Evolutionary conservation across 2,329 filamentous ascomycete species (phyloP).

Genomic region (Penicillium sp.): DNA sequence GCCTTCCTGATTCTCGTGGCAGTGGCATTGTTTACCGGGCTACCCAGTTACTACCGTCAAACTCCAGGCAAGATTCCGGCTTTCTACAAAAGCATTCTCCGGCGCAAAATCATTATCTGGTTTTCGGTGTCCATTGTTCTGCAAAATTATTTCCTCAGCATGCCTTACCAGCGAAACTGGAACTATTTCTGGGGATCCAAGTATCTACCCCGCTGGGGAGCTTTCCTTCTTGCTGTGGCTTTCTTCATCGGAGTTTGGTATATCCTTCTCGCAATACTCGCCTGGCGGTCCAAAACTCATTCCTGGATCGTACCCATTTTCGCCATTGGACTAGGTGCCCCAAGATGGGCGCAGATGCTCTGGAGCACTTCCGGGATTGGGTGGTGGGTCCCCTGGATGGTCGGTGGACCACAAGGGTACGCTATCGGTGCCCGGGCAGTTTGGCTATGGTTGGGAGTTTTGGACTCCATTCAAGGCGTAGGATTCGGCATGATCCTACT

Average conservation of each 20-base stretch:
- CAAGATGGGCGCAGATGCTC: conserved; percentile 68
- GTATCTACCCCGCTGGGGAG: conserved; percentile 57
- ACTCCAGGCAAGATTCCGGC: conserved; percentile 64
- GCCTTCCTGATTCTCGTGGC: conserved; percentile 59
- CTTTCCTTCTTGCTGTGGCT: conserved; percentile 53
- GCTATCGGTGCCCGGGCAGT: conserved; percentile 58
- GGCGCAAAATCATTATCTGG: conserved; percentile 67
- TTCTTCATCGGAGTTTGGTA: conserved; percentile 62
- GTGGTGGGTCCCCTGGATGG: conserved; percentile 62
- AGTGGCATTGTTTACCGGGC: conserved; percentile 56
- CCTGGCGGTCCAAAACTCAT: conserved; percentile 59
- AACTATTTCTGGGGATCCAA: conserved; percentile 62
- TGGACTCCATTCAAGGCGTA: conserved; percentile 66
- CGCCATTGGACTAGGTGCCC: conserved; percentile 65
- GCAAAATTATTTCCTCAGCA: conserved; percentile 68
- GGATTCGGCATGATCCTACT: conserved; percentile 69
- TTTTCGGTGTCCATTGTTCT: conserved; percentile 65
- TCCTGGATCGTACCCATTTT: conserved; percentile 69
- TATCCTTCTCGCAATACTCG: conserved; percentile 49
- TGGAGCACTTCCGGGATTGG: conserved; percentile 65
- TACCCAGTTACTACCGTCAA: conserved; percentile 68
- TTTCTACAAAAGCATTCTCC: conserved; percentile 64
- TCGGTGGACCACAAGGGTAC: conserved; percentile 38
- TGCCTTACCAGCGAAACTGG: conserved; percentile 69
- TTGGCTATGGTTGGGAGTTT: conserved; percentile 68